Conservation (phyloP, 2,329 filamentous ascomycete species). For the Pseudogymnoascus pannorum region DNA sequence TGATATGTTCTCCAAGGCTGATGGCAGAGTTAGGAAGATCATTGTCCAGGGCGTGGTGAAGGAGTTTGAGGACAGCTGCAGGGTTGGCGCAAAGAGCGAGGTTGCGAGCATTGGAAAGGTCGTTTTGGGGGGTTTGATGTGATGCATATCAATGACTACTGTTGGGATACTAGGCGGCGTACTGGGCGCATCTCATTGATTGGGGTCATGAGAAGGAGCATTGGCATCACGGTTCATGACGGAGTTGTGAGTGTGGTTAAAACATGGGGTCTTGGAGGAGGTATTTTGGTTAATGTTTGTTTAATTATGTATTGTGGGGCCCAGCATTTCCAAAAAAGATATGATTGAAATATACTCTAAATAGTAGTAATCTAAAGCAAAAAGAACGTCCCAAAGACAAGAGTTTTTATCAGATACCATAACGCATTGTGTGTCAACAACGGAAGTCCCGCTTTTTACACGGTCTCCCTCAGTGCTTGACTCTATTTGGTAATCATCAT, state of each 20-base stretch:
- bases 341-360: neutral
- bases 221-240: constrained; percentile 3
- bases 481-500: constrained; percentile 67
- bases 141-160: constrained; percentile 14
- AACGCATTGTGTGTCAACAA: constrained; percentile 7
- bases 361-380: constrained; percentile 5
- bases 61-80: constrained; percentile 86
- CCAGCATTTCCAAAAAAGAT: neutral
- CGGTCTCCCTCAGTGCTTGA: constrained; percentile 56
- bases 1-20: constrained; percentile 85
- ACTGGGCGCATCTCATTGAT: neutral
- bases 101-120: constrained; percentile 81
- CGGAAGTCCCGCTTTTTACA: constrained; percentile 14
- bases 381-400: constrained; percentile 6
- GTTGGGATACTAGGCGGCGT: constrained; percentile 5
- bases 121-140: constrained; percentile 80
- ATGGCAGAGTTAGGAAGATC: constrained; percentile 78
- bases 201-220: neutral
- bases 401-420: constrained; percentile 10
- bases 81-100: constrained; percentile 69
- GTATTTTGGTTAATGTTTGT: neutral
- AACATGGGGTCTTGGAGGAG: constrained; percentile 1
- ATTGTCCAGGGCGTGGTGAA: constrained; percentile 80
- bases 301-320: constrained; percentile 3
- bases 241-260: constrained; percentile 5